Evolutionary conservation across 2,329 filamentous ascomycete species (phyloP), one percentile per base, ranked within the genome.

Genomic region (Tolypocladium tundrense): DNA sequence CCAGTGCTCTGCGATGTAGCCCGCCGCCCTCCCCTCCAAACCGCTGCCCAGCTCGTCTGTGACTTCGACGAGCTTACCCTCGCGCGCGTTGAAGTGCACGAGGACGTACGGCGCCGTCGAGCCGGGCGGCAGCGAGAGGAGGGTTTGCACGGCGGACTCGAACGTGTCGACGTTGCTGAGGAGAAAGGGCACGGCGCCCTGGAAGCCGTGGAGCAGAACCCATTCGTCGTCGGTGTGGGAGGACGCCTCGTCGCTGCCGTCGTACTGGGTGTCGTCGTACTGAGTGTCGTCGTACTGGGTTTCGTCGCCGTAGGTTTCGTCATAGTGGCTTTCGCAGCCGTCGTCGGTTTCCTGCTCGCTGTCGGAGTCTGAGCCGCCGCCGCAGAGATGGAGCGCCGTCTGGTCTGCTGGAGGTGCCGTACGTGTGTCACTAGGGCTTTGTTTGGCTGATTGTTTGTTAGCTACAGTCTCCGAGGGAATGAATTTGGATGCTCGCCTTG

Each of bases 131-230:
- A 66, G 50, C 11, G 61, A 63, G 3, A 72, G 60, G 6, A 72
- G 57, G 14, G 63, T 62, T 13, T 64, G 59, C 6, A 66, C 55
- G 5, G 68, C 69, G 1, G 11, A 27, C 2, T 62, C 41, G 39
- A 64, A 67, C 0, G 66, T 62, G 3, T 42, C 53, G 45, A 59
- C 63, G 31, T 69, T 59, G 27, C 51, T 35, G 4, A 64, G 61
- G 16, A 63, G 51, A 7, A 71, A 64, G 5, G 64, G 63, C 2
- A 72, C 57, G 4, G 55, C 57, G 11, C 70, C 85, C 2, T 69
- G 65, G 51, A 58, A 62, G 1, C 70, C 66, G 19, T 66, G 66
- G 1, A 72, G 31, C 33, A 40, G 39, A 40, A 50, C 33, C 57
- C 58, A 60, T n/a, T 35, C 2, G 45, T 13, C 27, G 16, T 2